Evolutionary conservation across 768 basidiomycete genomes (phyloP).

Genomic region (Dentipellis sp.): DNA sequence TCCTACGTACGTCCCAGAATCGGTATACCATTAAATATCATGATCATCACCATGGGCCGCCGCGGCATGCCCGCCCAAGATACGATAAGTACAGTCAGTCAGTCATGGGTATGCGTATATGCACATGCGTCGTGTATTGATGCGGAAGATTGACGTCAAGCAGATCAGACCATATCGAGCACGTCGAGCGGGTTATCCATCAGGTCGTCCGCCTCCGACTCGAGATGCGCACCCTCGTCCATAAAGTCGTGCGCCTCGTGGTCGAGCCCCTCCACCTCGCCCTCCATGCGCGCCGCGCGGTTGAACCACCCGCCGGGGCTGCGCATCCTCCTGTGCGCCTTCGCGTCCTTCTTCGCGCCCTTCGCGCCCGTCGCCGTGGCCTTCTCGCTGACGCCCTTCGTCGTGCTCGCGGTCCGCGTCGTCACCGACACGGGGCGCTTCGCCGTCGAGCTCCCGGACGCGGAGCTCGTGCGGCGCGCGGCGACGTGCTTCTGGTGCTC

Average conservation of each 20-base stretch:
- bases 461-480: background rate
- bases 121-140: no score
- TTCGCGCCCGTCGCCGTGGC: background rate
- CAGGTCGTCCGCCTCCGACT: background rate
- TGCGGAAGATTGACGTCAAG: background rate
- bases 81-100: no score
- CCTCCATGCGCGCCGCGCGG: background rate
- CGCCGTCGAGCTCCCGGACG: background rate
- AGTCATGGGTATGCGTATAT: no score
- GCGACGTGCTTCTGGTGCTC: background rate
- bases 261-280: background rate
- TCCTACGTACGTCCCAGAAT: background rate
- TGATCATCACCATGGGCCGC: background rate
- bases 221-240: background rate
- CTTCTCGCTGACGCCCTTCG: background rate
- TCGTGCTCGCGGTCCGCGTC: background rate
- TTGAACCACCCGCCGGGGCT: background rate
- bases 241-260: background rate
- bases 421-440: background rate
- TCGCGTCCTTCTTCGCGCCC: background rate
- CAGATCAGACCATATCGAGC: background rate
- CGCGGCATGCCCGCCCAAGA: background rate
- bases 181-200: background rate
- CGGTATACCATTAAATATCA: background rate
- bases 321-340: background rate